Conservation (phyloP, 192 early-diverging fungal genomes). For the Helicostylum pulchrum region DNA sequence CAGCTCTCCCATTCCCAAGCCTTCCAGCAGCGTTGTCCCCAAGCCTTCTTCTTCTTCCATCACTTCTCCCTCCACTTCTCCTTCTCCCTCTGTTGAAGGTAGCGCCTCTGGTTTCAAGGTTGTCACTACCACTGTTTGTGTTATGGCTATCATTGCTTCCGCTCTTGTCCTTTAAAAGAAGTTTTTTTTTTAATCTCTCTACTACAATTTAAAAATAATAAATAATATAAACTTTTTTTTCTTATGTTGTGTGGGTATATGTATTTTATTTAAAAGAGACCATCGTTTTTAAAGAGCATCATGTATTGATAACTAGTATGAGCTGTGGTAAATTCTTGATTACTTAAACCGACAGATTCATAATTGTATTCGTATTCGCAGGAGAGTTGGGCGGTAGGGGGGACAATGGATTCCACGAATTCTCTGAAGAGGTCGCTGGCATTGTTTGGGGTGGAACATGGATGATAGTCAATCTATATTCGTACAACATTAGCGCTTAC, state of each 20-base stretch:
- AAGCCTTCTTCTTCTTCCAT: not conserved
- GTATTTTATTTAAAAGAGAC: slow-evolving; percentile 36
- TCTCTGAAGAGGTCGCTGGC: slow-evolving; percentile 44
- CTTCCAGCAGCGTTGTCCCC: not conserved
- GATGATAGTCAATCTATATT: slow-evolving; percentile 50
- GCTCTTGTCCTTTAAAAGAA: slow-evolving; percentile 4
- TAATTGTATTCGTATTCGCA: slow-evolving; percentile 52
- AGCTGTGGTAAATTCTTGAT: slow-evolving; percentile 44
- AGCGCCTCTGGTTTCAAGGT: slow-evolving; percentile 2
- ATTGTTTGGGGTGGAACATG: slow-evolving; percentile 42
- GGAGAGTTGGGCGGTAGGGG: slow-evolving; percentile 43
- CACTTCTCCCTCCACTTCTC: not conserved
- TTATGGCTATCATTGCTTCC: not conserved
- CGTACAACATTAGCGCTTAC: not conserved
- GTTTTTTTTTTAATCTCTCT: not conserved
- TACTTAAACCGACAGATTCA: slow-evolving; percentile 47
- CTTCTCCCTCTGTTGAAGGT: not conserved
- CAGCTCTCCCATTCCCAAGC: not conserved
- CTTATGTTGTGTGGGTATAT: not conserved
- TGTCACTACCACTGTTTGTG: not conserved
- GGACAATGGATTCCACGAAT: slow-evolving; percentile 47
- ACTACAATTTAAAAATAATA: not conserved
- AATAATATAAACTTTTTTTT: slow-evolving; percentile 10
- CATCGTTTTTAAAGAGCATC: slow-evolving; percentile 50
- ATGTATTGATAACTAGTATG: slow-evolving; percentile 54